phyloP scores from a whole-genome alignment of 148 eudicot species.

The Talinum fruticosum region DNA sequence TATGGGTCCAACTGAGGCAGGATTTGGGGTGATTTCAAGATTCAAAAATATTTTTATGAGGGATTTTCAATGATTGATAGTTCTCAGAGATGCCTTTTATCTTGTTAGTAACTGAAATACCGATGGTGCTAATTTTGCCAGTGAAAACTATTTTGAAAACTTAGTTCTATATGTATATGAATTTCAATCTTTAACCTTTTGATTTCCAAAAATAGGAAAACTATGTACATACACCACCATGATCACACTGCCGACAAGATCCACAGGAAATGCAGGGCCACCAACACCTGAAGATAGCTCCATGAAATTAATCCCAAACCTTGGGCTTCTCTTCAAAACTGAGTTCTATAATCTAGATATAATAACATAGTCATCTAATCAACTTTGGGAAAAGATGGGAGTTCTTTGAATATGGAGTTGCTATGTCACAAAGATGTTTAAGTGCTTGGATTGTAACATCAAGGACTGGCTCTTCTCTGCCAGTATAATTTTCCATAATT shows the following conservation, averaged over 20 bases:
- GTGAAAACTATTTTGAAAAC: background rate
- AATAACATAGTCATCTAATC: background rate
- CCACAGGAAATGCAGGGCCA: background rate
- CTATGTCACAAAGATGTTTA: background rate
- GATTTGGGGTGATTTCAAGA: too few relatives aligned
- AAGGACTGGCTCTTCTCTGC: too few relatives aligned
- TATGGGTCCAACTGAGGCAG: too few relatives aligned
- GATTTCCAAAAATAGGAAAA: background rate
- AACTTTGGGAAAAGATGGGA: background rate
- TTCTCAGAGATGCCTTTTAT: too few relatives aligned
- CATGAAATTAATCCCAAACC: too few relatives aligned
- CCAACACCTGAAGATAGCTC: background rate
- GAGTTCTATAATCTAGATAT: background rate
- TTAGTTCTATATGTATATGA: too few relatives aligned
- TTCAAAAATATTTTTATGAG: too few relatives aligned
- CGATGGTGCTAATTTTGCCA: background rate
- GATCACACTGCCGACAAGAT: too few relatives aligned
- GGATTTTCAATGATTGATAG: too few relatives aligned
- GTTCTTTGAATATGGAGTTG: background rate
- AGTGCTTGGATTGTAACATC: background rate
- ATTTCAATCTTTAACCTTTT: background rate
- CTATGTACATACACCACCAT: background rate
- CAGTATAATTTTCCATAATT: too few relatives aligned
- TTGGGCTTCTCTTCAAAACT: too few relatives aligned
- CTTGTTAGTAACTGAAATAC: background rate